phyloP scores from a whole-genome alignment of 2,329 filamentous ascomycete species.

The Paradendryphiella salina region DNA sequence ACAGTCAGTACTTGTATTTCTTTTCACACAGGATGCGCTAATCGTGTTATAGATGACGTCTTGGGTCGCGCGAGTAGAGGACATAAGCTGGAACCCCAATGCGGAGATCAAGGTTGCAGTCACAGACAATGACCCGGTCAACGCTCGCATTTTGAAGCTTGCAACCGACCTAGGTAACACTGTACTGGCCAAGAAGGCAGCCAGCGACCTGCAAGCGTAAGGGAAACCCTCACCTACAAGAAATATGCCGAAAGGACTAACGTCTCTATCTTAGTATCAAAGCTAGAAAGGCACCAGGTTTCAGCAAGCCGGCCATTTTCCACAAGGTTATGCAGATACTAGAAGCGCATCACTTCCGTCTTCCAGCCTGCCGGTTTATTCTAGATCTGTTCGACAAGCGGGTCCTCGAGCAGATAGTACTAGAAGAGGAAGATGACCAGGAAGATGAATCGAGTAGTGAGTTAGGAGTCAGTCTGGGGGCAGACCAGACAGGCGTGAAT shows the following conservation, averaged over 20 bases:
- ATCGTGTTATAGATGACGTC: slow-evolving; percentile 43
- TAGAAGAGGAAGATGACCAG: slow-evolving; percentile 65
- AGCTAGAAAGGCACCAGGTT: slow-evolving; percentile 71
- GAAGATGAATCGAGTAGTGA: slow-evolving; percentile 43
- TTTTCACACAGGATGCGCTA: slow-evolving; percentile 12
- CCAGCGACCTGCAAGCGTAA: slow-evolving; percentile 71
- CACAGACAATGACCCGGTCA: slow-evolving; percentile 63
- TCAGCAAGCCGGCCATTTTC: slow-evolving; percentile 77
- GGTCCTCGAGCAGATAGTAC: slow-evolving; percentile 80
- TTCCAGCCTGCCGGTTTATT: slow-evolving; percentile 85
- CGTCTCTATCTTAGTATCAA: slow-evolving; percentile 62
- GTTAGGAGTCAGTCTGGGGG: slow-evolving; percentile 40
- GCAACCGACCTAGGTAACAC: slow-evolving; percentile 91
- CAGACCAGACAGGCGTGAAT: slow-evolving; percentile 21
- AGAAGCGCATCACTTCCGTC: slow-evolving; percentile 84
- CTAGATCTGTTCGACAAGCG: slow-evolving; percentile 93
- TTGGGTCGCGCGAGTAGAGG: slow-evolving; percentile 40
- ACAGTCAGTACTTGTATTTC: slow-evolving; percentile 55
- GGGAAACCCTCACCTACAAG: slow-evolving; percentile 23
- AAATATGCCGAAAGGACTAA: slow-evolving; percentile 16
- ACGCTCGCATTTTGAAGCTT: slow-evolving; percentile 77
- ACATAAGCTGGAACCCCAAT: slow-evolving; percentile 40
- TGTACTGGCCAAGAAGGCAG: slow-evolving; percentile 84
- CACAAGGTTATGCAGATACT: slow-evolving; percentile 81
- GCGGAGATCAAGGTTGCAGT: slow-evolving; percentile 59